Evolutionary conservation across 371 early-diverging fungal genomes (phyloP).

Genomic region (Haplosporangium sp.): DNA sequence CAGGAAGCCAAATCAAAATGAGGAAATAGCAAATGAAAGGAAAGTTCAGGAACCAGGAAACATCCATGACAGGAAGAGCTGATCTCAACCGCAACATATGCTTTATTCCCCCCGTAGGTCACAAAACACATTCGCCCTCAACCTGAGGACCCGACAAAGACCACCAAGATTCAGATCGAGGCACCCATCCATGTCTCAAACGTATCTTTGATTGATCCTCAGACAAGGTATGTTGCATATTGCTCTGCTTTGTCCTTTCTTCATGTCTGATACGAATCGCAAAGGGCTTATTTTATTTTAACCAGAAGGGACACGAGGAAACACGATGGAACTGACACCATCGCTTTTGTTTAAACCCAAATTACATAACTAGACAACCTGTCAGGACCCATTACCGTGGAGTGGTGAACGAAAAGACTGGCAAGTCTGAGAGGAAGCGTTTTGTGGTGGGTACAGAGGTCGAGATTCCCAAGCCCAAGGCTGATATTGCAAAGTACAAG

Average conservation of each 20-base stretch:
- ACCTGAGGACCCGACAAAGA: conserved; percentile 60
- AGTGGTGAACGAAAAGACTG: conserved; percentile 36
- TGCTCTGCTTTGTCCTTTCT: too few relatives aligned
- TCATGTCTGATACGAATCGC: too few relatives aligned
- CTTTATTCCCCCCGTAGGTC: conserved; percentile 30
- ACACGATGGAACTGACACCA: too few relatives aligned
- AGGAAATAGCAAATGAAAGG: neutral
- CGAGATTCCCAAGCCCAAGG: conserved; percentile 58
- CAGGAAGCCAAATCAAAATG: neutral
- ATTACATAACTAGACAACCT: conserved; percentile 34
- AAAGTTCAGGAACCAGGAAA: neutral
- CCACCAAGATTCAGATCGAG: conserved; percentile 63
- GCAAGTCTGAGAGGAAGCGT: conserved; percentile 60
- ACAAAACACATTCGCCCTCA: conserved; percentile 64
- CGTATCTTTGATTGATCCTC: conserved; percentile 73
- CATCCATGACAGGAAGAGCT: neutral
- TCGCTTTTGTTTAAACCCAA: too few relatives aligned
- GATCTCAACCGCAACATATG: neutral
- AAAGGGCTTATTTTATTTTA: neutral
- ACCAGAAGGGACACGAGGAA: neutral
- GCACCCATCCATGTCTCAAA: conserved; percentile 74
- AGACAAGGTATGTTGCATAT: conserved; percentile 53
- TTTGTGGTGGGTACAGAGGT: conserved; percentile 63
- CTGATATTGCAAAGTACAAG: conserved; percentile 59
- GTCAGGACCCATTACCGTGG: conserved; percentile 44